Conservation (phyloP, 2,329 filamentous ascomycete species). For the Stagonosporopsis rhizophila region DNA sequence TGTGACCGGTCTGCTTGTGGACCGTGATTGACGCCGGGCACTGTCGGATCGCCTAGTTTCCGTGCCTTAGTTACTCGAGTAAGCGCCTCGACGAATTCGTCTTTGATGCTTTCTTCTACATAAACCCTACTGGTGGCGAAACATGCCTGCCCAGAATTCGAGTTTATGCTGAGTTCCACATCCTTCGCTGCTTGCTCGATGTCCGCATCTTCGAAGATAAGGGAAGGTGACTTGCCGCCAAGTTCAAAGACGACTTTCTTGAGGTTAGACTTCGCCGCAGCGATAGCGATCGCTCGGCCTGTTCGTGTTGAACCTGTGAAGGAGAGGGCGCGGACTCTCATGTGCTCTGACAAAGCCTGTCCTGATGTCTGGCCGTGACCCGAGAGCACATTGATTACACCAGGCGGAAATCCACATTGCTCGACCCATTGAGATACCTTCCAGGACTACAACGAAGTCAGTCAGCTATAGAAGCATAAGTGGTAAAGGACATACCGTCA, state of each 20-base stretch:
- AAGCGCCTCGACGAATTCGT: constrained; percentile 39
- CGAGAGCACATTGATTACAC: constrained; percentile 81
- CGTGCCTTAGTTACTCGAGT: constrained; percentile 22
- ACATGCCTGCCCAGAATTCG: constrained; percentile 65
- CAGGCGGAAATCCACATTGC: constrained; percentile 79
- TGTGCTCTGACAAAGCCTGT: constrained; percentile 77
- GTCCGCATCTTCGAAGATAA: constrained; percentile 79
- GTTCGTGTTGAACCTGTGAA: constrained; percentile 86
- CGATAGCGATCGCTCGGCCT: constrained; percentile 78
- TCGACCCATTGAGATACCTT: constrained; percentile 78
- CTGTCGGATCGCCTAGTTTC: constrained; percentile 30
- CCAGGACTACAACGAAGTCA: constrained; percentile 62
- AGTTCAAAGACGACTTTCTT: constrained; percentile 87
- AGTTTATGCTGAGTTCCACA: constrained; percentile 57
- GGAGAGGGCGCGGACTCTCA: constrained; percentile 79
- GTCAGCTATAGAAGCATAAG: background rate
- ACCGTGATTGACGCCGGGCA: constrained; percentile 28
- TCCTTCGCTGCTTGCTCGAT: constrained; percentile 73
- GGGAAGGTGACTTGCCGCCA: constrained; percentile 84
- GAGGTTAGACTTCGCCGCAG: constrained; percentile 77
- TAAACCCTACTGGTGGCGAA: constrained; percentile 65
- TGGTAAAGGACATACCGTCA: constrained; percentile 64
- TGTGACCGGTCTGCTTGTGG: constrained; percentile 36
- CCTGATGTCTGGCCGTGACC: constrained; percentile 78
- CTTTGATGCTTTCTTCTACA: constrained; percentile 60